A percentile compares a stretch with the other conserved stretches of the same genome.
These are phyloP conservation scores for Kluyveromyces lactis DNA, from an alignment of 805 yeast species.

Conservation along the genomic window DNA sequence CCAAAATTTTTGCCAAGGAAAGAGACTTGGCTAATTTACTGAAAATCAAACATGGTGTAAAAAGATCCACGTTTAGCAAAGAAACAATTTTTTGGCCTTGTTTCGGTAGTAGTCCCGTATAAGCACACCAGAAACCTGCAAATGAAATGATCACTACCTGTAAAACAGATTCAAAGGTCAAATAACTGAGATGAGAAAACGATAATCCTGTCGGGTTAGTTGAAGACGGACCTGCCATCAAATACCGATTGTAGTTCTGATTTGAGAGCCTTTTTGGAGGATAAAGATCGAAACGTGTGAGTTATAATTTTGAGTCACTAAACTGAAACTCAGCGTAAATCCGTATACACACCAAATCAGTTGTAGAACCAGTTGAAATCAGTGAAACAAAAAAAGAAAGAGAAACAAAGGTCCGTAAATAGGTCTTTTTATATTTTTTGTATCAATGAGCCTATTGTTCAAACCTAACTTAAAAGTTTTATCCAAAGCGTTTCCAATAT, in stretches of 20 bases:
- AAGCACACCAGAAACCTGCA: constrained; percentile 82
- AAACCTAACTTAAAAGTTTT: too few relatives aligned
- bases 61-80: constrained; percentile 75
- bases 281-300: neutral
- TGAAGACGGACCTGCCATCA: constrained; percentile 9
- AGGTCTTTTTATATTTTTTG: too few relatives aligned
- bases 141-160: constrained; percentile 83
- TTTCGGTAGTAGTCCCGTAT: constrained; percentile 57
- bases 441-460: too few relatives aligned
- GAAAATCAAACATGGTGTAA: constrained; percentile 93
- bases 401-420: too few relatives aligned
- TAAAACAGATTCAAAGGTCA: constrained; percentile 85
- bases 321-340: too few relatives aligned
- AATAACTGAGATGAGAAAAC: constrained; percentile 35
- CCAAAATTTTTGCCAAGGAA: constrained; percentile 67
- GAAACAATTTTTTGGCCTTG: constrained; percentile 73
- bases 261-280: too few relatives aligned
- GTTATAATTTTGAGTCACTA: too few relatives aligned
- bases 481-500: too few relatives aligned
- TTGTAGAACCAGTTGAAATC: too few relatives aligned
- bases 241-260: neutral
- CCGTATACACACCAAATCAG: too few relatives aligned
- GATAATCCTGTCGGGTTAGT: constrained; percentile 16
- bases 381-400: too few relatives aligned
- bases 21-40: constrained; percentile 64